Base-by-base conservation (phyloP, 192 early-diverging fungal genomes). In the Rhizoclosmatium globosum region DNA sequence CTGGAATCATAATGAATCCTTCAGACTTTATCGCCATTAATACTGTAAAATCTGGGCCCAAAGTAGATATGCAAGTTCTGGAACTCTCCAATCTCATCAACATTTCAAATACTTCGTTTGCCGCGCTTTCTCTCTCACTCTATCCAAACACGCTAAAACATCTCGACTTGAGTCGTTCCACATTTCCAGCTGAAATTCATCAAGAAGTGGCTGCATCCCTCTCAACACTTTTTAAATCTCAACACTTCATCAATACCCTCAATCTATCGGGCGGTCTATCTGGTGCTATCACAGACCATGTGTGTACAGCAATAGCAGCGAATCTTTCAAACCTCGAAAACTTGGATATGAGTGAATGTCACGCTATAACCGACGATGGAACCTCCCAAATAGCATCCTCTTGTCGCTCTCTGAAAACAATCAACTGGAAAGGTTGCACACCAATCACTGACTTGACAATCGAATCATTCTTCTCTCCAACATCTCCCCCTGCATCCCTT, bases 391-490 rank as follows among this genome's bases (percentile, higher is more conserved):
- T 78, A 38, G 68, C 77, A 13, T 39, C 17, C n/a, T 21, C 17
- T 9, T 78, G 77, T 58, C 53, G 21, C n/a, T 9, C n/a, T 9
- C 77, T 78, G 11, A 47, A 7, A 11, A 42, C 48, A 50, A 53
- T 71, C 41, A 78, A 78, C 59, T 61, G 72, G 15, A 78, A 78
- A 48, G 77, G 50, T 50, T 78, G 68, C 68, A 46, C 13, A 2
- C 15, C 19, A 50, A 13, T 78, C 23, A 71, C 77, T 4, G 77
- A 78, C 59, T 17, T 17, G 9, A 70, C 67, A 17, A 47, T 78
- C 23, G n/a, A 31, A 3, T 17, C 42, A 2, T 67, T 71, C 42
- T 21, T 70, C 13, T 21, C 70, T 46, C 50, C 21, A 4, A 9
- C 19, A 62, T 23, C 68, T 78, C 39, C 77, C 68, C 31, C 31